Conservation (phyloP, 345 rosid species). For the Populus euphratica region DNA sequence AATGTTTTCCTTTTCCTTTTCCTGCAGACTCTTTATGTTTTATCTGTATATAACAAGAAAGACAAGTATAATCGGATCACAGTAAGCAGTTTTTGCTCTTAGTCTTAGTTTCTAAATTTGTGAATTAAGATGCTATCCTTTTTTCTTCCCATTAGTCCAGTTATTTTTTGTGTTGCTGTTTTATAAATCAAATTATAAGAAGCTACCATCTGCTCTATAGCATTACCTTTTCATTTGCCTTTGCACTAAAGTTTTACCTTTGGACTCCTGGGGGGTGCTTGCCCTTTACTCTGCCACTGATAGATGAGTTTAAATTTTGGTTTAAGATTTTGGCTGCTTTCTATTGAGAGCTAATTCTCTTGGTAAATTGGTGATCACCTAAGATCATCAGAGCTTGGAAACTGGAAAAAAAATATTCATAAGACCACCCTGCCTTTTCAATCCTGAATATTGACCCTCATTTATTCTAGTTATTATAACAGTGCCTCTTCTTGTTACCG, state of each 20-base stretch:
- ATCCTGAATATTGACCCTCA: not conserved
- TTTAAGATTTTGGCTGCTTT: not conserved
- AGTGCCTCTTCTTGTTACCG: not conserved
- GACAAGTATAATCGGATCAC: constrained; percentile 83
- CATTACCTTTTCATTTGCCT: not conserved
- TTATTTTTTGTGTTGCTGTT: not conserved
- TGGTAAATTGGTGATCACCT: not conserved
- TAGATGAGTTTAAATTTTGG: not conserved
- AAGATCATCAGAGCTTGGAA: not conserved
- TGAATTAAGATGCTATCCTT: not conserved
- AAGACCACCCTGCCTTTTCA: not conserved
- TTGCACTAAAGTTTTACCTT: not conserved
- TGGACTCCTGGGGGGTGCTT: not conserved
- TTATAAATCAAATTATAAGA: constrained; percentile 1
- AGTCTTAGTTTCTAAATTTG: constrained; percentile 2
- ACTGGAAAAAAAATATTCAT: not conserved
- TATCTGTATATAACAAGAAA: constrained; percentile 88
- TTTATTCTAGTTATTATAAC: not conserved
- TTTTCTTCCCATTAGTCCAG: not conserved
- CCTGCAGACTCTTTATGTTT: constrained; percentile 92
- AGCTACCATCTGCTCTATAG: not conserved
- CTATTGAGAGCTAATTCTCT: not conserved
- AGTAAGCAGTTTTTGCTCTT: constrained; percentile 45
- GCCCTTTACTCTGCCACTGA: not conserved
- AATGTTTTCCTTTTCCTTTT: constrained; percentile 8